These are phyloP conservation scores for Sordaria brevicollis DNA, from an alignment of 495 filamentous ascomycete genomes.

Conservation along the genomic window DNA sequence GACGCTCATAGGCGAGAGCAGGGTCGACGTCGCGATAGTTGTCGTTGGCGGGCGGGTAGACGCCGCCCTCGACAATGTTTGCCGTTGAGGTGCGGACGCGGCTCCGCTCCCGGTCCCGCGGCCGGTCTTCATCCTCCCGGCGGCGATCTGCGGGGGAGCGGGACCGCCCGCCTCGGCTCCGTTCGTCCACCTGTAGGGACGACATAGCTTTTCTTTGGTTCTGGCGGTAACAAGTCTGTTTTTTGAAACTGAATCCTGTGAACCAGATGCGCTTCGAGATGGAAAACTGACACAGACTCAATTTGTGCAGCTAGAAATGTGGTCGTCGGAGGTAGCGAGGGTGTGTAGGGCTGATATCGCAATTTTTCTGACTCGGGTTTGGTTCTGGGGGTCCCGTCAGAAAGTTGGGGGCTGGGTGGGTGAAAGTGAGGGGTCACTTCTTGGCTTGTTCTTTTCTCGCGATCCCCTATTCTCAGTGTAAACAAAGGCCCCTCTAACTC, in stretches of 20 bases:
- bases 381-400: neutral
- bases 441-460: neutral
- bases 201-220: constrained; percentile 6
- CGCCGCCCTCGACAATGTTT: constrained; percentile 35
- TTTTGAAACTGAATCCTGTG: neutral
- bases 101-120: constrained; percentile 26
- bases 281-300: neutral
- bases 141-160: constrained; percentile 44
- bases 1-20: constrained; percentile 22
- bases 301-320: neutral
- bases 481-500: neutral
- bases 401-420: neutral
- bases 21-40: constrained; percentile 22
- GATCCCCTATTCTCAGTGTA: neutral
- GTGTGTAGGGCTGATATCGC: neutral
- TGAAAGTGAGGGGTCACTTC: neutral
- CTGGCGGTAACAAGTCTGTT: neutral
- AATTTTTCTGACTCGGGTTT: neutral
- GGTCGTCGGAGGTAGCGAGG: neutral
- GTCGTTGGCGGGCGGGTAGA: constrained; percentile 33
- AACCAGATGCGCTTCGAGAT: neutral
- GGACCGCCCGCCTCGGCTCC: constrained; percentile 49
- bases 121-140: constrained; percentile 19
- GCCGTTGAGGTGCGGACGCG: constrained; percentile 23
- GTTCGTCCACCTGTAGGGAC: constrained; percentile 48